Conservation (phyloP, 495 filamentous ascomycete species). For the Staphylotrichum longicolle region DNA sequence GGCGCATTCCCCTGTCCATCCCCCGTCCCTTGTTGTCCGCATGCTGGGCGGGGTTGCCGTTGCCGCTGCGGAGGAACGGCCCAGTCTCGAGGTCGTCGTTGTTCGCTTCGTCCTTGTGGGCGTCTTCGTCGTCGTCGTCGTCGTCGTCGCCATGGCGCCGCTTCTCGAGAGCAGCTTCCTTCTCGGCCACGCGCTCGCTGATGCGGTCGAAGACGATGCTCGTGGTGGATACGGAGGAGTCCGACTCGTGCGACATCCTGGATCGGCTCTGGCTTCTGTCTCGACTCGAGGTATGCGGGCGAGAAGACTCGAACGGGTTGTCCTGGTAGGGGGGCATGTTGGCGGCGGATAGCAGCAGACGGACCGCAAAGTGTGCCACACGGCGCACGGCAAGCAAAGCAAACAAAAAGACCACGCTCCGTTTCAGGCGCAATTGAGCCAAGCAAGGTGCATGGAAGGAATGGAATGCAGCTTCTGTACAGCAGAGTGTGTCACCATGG, state of each 20-base stretch:
- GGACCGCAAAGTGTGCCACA: conserved; percentile 3
- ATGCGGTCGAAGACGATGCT: conserved; percentile 76
- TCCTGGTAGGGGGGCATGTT: conserved; percentile 18
- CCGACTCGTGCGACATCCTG: conserved; percentile 55
- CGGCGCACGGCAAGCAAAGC: conserved; percentile 14
- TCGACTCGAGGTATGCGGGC: conserved; percentile 12
- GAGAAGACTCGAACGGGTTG: conserved; percentile 1
- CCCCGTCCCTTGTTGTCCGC: conserved; percentile 35
- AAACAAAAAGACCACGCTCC: conserved; percentile 1
- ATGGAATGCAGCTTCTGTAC: conserved; percentile 13
- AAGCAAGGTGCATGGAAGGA: conserved; percentile 5
- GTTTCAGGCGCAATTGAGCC: conserved; percentile 1
- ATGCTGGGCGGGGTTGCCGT: conserved; percentile 12
- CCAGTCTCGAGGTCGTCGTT: conserved; percentile 45
- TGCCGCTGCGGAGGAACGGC: conserved; percentile 41
- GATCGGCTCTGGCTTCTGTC: conserved; percentile 14
- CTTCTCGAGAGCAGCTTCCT: conserved; percentile 32
- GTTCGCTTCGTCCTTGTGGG: conserved; percentile 40
- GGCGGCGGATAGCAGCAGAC: conserved; percentile 4
- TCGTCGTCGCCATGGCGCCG: conserved; percentile 35
- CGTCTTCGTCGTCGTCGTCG: conserved; percentile 51
- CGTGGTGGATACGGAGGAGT: conserved; percentile 70
- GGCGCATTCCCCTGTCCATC: conserved; percentile 60
- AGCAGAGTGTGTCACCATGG: conserved; percentile 16
- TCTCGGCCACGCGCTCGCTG: conserved; percentile 44